Conservation (phyloP, 768 basidiomycete genomes). For the Coprinellus micaceus region DNA sequence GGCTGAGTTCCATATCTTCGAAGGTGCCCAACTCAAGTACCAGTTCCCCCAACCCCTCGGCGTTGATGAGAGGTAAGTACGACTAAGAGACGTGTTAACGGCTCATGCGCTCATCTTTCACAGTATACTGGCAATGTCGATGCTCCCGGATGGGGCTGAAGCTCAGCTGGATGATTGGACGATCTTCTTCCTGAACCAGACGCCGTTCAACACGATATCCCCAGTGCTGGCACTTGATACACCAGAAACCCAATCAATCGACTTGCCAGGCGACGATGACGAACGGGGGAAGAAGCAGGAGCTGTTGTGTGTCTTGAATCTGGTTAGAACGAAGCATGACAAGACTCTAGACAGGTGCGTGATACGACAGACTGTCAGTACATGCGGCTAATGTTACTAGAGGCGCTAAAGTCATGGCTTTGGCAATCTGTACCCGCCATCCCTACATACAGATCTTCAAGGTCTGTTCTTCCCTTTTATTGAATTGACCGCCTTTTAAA, state of each 20-base stretch:
- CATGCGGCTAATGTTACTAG: no score
- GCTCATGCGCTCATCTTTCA: conserved; percentile 11
- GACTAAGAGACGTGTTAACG: conserved; percentile 7
- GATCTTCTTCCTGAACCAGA: conserved; percentile 96
- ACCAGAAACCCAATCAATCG: conserved; percentile 35
- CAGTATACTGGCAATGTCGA: conserved; percentile 91
- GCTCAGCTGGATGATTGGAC: conserved; percentile 96
- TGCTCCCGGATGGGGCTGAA: conserved; percentile 98
- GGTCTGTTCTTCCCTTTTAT: conserved; percentile 43
- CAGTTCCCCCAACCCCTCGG: conserved; percentile 95
- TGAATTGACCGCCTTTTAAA: no score
- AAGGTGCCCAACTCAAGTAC: conserved; percentile 89
- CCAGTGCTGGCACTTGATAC: conserved; percentile 76
- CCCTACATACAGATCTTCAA: conserved; percentile 97
- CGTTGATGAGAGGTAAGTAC: conserved; percentile 90
- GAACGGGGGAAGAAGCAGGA: conserved; percentile 37
- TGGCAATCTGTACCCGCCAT: conserved; percentile 90
- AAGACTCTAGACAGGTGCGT: conserved; percentile 72
- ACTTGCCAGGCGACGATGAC: conserved; percentile 34
- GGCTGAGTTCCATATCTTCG: conserved; percentile 98
- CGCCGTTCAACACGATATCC: conserved; percentile 79
- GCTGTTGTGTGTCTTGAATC: conserved; percentile 82
- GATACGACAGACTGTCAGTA: conserved; percentile 1
- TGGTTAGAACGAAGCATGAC: conserved; percentile 90
- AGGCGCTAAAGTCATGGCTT: conserved; percentile 90